Base-by-base conservation (phyloP, 441 rosid species). In the Hypseocharis bilobata region DNA sequence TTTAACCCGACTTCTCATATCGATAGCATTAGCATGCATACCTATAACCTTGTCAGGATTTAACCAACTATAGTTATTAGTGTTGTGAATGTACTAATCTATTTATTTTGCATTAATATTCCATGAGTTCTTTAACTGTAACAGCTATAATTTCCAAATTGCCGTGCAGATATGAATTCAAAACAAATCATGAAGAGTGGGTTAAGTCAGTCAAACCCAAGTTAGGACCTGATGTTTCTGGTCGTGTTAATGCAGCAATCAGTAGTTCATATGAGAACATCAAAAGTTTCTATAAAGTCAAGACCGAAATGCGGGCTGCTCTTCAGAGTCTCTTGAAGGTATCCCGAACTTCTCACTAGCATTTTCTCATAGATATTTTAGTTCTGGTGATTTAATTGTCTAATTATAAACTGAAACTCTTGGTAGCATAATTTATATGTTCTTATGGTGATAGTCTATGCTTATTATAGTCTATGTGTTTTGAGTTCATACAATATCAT, bases 101-200 rank as follows among this genome's bases (percentile, higher is more conserved):
- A n/a, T n/a, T n/a, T 52, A 52, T 23, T 23, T 22, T 23, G 14
- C 29, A 23, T 11, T 10, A 23, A 23, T 52, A 16, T 57, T 64
- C 64, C 3, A 3, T 38, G 34, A 20, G 42, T 64, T 64, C n/a
- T 57, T 56, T 22, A 47, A 62, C 51, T 64, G 56, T 59, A 29
- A 66, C 77, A 44, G 58, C 19, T 56, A 49, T 27, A 28, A 51
- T 56, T n/a, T 66, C 38, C 68, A 54, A 34, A 40, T 60, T 69
- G 36, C 66, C 64, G 76, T 78, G 64, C 84, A 92, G 98, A 73
- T 88, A 76, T 77, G 98, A 89, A 75, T 90, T 92, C 78, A 88
- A 74, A 81, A 83, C 92, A 70, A 92, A 85, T 79, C 85, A 92
- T 74, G 94, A 86, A 83, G 96, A 86, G 67, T 92, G 98, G 98